Conservation (phyloP, 768 basidiomycete species). For the Nevesoporus exiguus region DNA sequence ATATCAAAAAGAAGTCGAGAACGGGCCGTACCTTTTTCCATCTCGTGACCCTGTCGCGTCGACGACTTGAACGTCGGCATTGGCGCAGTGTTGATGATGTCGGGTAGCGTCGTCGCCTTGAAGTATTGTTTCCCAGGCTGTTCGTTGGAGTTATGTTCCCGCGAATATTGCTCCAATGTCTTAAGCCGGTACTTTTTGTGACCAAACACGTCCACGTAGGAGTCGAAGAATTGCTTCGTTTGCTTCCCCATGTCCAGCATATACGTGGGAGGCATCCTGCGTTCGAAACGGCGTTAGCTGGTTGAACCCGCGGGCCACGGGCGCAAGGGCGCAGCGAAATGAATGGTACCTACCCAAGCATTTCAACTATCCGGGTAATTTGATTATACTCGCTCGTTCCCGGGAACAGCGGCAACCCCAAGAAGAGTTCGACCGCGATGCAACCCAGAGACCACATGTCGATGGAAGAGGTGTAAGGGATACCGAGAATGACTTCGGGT, state of each 20-base stretch:
- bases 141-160: slow-evolving; percentile 93
- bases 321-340: not conserved
- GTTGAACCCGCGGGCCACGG: not conserved
- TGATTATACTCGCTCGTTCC: slow-evolving; percentile 99
- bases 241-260: slow-evolving; percentile 98
- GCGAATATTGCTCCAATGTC: slow-evolving; percentile 89
- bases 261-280: slow-evolving; percentile 82
- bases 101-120: slow-evolving; percentile 87
- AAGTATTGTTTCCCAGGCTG: slow-evolving; percentile 99
- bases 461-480: slow-evolving; percentile 91
- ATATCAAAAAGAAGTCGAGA: too few relatives aligned
- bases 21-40: slow-evolving; percentile 77
- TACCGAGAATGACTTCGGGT: slow-evolving; percentile 92
- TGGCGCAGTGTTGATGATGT: slow-evolving; percentile 96
- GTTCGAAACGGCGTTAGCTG: slow-evolving; percentile 3
- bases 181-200: slow-evolving; percentile 88
- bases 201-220: slow-evolving; percentile 65
- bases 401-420: slow-evolving; percentile 94
- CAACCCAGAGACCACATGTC: slow-evolving; percentile 99
- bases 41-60: slow-evolving; percentile 66
- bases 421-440: slow-evolving; percentile 96
- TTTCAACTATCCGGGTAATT: slow-evolving; percentile 92
- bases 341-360: slow-evolving; percentile 78
- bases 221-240: slow-evolving; percentile 89
- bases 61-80: slow-evolving; percentile 81